Base-by-base conservation (phyloP, 2,329 filamentous ascomycete species). In the Stylonectria norvegica region DNA sequence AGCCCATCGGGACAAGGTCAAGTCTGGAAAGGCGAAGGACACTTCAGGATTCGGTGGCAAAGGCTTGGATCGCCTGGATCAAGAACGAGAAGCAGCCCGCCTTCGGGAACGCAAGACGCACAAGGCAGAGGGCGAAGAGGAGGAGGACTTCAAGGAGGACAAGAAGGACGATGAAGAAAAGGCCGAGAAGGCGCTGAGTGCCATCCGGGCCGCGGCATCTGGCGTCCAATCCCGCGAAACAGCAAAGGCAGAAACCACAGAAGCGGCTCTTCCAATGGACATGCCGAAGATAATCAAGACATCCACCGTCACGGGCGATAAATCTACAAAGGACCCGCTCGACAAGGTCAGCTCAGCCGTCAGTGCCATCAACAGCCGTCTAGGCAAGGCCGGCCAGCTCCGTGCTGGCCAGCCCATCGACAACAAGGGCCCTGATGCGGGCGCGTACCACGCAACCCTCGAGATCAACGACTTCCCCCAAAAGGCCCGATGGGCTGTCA, bases 381-480 rank as follows among this genome's bases (percentile, higher is more conserved):
- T 98, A 27, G 91, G 88, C 58, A 88, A 89, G 55, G 88, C 89
- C 22, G 90, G 90, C 23, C 86, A 93, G 61, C 83, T 96, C 56
- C 85, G 93, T 45, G 85, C 88, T 4, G 93, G 93, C 11, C 90
- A 95, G 47, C 89, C 93, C 6, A 94, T 96, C 61, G 93, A 98
- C 71, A 98, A 98, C 70, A 96, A 96, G 66, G 93, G 93, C 1
- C 93, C 93, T 1, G 93, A 98, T 64, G 93, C 93, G 3, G 93
- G 93, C 36, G 89, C 90, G 1, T 98, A 89, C 76, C 93, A 98
- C 64, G 90, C 93, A 12, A 97, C 91, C 4, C 75, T 98, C 47
- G 93, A 97, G 66, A 98, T 98, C 78, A 98, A 98, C 66, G 93
- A 98, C 67, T 97, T 97, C 67, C 93, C 93, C 22, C 93, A 98